Conservation (phyloP, 164 flowering plant genomes). For the Liriodendron chinense region DNA sequence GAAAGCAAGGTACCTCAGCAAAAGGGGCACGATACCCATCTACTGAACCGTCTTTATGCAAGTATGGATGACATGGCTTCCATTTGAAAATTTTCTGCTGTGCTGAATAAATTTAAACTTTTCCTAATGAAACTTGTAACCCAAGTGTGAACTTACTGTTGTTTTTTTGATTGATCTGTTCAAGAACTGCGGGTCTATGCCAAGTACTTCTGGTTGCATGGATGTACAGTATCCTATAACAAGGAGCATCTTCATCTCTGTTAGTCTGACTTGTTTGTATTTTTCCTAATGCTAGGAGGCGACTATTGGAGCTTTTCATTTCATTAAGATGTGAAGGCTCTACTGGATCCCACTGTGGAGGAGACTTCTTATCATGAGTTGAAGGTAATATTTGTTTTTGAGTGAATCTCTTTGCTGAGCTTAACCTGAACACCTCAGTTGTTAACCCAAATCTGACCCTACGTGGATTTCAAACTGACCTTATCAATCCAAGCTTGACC, state of each 20-base stretch:
- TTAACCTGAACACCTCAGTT: too few relatives aligned
- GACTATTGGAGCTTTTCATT: slow-evolving; percentile 56
- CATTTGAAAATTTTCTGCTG: not conserved
- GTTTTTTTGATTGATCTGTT: not conserved
- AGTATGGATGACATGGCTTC: slow-evolving; percentile 45
- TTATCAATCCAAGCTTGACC: too few relatives aligned
- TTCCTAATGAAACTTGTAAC: not conserved
- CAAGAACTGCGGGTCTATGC: not conserved
- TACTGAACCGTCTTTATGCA: slow-evolving; percentile 84
- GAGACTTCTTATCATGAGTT: slow-evolving; percentile 52
- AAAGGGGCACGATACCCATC: slow-evolving; percentile 79
- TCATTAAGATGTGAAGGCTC: slow-evolving; percentile 27
- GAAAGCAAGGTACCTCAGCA: slow-evolving; percentile 95
- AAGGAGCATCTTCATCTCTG: not conserved
- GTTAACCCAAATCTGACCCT: too few relatives aligned
- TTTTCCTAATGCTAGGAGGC: slow-evolving; percentile 45
- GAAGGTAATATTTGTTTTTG: slow-evolving; percentile 50
- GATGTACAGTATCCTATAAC: not conserved
- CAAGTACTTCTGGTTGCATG: not conserved
- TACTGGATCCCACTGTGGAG: slow-evolving; percentile 8
- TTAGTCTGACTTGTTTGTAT: not conserved
- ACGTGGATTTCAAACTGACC: too few relatives aligned
- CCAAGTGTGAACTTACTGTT: not conserved
- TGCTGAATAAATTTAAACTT: not conserved
- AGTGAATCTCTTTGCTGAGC: too few relatives aligned